Evolutionary conservation across 164 flowering plant species (phyloP).

Genomic region (Dillenia suffruticosa): DNA sequence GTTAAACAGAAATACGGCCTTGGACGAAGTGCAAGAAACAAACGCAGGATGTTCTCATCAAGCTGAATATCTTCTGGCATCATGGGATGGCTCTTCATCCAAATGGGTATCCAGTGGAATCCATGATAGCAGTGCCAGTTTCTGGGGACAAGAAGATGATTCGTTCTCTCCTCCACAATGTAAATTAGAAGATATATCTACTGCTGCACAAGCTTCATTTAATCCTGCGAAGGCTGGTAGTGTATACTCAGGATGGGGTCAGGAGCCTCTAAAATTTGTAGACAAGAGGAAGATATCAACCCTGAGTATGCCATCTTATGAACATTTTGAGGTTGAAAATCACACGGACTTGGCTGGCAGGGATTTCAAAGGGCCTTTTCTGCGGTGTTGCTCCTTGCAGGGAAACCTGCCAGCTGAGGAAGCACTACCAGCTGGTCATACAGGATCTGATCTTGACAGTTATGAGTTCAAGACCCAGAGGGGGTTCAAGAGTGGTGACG

Average conservation of each 20-base stretch:
- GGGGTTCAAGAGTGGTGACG: conserved; percentile 11
- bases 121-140: conserved; percentile 10
- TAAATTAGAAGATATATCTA: conserved; percentile 11
- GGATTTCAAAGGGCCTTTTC: conserved; percentile 22
- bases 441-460: conserved; percentile 17
- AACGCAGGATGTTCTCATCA: conserved; percentile 17
- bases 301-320: conserved; percentile 6
- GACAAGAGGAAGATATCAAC: conserved; percentile 14
- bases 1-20: conserved; percentile 10
- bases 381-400: conserved; percentile 32
- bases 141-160: conserved; percentile 13
- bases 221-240: conserved; percentile 5
- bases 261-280: conserved; percentile 18
- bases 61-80: conserved; percentile 13
- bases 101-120: conserved; percentile 8
- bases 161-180: conserved; percentile 12
- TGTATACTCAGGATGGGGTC: conserved; percentile 17
- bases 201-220: conserved; percentile 16
- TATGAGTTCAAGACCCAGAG: conserved; percentile 24
- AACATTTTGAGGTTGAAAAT: conserved; percentile 15
- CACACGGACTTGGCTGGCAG: conserved; percentile 10
- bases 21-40: conserved; percentile 14
- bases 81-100: conserved; percentile 16
- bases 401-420: conserved; percentile 19
- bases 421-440: conserved; percentile 15